A percentile compares a stretch with the other conserved stretches of the same genome.
Conservation (phyloP, 2,329 filamentous ascomycete genomes). For the Sporothrix dimorphospora region DNA sequence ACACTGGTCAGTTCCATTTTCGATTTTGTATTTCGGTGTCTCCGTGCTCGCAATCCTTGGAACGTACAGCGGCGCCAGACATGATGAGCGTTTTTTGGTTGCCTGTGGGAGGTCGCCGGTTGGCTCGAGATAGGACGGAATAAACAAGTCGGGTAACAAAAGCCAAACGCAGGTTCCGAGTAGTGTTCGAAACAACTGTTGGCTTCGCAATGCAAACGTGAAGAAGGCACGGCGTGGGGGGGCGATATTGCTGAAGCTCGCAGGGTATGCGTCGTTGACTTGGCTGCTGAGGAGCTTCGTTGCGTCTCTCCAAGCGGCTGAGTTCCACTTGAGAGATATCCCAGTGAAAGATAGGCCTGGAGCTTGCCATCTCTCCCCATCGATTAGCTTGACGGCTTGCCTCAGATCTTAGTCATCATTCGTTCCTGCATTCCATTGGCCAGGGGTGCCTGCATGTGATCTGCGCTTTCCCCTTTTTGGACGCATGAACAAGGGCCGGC, state of each 20-base stretch:
- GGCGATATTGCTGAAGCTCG: neutral
- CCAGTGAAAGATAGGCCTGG: conserved; percentile 1
- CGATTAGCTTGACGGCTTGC: neutral
- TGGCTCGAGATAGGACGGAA: neutral
- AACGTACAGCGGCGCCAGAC: conserved; percentile 36
- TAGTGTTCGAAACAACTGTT: neutral
- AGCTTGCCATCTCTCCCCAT: neutral
- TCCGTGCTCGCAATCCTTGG: conserved; percentile 23
- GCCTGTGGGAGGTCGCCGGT: neutral
- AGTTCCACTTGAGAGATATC: neutral
- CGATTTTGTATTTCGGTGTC: neutral
- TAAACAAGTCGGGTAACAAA: neutral
- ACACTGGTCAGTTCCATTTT: neutral
- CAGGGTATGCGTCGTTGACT: neutral
- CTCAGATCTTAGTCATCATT: conserved; percentile 18
- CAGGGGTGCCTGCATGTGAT: neutral
- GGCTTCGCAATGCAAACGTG: neutral
- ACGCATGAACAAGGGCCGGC: conserved; percentile 14
- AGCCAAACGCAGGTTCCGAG: neutral
- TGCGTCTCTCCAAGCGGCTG: conserved; percentile 9
- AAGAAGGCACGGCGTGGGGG: neutral
- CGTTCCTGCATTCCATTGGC: conserved; percentile 20
- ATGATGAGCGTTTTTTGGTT: conserved; percentile 35
- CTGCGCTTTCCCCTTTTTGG: conserved; percentile 11
- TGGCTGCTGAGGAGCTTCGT: neutral